Evolutionary conservation across 176 grass and related monocot species (phyloP), one percentile per base, ranked within the genome.

Genomic region (Dactylis glomerata): DNA sequence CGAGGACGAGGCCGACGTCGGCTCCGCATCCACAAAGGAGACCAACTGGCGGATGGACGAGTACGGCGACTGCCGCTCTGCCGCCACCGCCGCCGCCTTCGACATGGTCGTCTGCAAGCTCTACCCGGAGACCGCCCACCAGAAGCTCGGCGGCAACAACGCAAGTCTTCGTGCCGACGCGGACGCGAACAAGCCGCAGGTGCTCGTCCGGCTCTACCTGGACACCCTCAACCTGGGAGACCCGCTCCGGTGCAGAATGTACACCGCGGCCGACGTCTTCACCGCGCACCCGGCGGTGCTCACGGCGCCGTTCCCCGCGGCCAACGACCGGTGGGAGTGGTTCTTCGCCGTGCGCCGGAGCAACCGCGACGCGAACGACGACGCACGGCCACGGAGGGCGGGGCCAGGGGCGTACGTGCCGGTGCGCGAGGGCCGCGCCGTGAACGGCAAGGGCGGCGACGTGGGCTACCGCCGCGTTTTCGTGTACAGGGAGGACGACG

Each of bases 51-150:
- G 75, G 42, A 88, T 88, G 87, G 81, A 79, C 41, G 87, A 88
- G 75, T 88, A 84, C 66, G 87, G 87, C 17, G 74, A 75, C 0
- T 5, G 19, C 75, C 0, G 1, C 27, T 51, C 65, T 2, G 31
- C 12, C 26, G 9, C 0, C 24, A 40, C 31, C 1, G 68, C 17
- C 17, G 68, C 5, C 0, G 27, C 32, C 13, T 68, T 87, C 79
- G 79, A 87, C 34, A 56, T 84, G 82, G 87, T 84, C 19, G 81
- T 84, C 10, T 89, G 87, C 87, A 89, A 84, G 87, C 20, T 89
- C 34, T 89, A 80, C 45, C 75, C 46, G 1, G 46, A 68, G 9
- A 11, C 5, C 23, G 20, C 80, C 33, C 67, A 80, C 10, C 5
- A 15, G 24, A 65, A 10, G 10, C 87, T 74, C 47, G 30, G 37